Evolutionary conservation across 306 rosid species (phyloP).

Genomic region (Cotoneaster glaucophyllus): DNA sequence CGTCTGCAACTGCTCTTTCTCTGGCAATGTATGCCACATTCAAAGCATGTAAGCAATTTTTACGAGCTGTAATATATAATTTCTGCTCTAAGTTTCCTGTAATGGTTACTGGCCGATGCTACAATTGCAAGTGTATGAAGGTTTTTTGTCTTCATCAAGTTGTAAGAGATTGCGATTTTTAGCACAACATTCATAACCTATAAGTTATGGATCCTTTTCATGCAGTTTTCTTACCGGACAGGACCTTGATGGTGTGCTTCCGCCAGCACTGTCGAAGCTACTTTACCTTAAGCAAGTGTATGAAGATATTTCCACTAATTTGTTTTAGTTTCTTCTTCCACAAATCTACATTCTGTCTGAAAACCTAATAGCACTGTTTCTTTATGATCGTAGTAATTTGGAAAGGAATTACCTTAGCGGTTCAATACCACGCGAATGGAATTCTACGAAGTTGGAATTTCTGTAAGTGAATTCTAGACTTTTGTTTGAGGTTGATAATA

Average conservation of each 20-base stretch:
- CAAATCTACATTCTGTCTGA: too few relatives aligned
- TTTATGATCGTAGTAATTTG: slow-evolving; percentile 4
- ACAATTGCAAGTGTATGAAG: too few relatives aligned
- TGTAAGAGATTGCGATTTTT: not conserved
- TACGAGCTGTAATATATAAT: not conserved
- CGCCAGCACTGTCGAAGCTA: slow-evolving; percentile 17
- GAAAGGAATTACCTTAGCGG: slow-evolving; percentile 20
- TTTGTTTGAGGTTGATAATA: not conserved
- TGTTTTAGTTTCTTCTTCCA: too few relatives aligned
- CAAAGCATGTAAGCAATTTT: slow-evolving; percentile 12
- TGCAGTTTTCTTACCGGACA: slow-evolving; percentile 10
- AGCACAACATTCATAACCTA: not conserved
- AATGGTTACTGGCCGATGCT: not conserved
- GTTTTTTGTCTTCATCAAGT: too few relatives aligned
- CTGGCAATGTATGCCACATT: slow-evolving; percentile 12
- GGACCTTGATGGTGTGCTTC: slow-evolving; percentile 34
- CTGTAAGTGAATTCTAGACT: slow-evolving; percentile 1
- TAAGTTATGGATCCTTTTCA: not conserved
- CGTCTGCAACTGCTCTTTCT: slow-evolving; percentile 20
- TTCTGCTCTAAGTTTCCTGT: not conserved
- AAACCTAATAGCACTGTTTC: not conserved
- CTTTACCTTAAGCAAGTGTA: slow-evolving; percentile 10
- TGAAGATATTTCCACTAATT: not conserved
- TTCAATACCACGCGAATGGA: slow-evolving; percentile 15
- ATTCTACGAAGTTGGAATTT: slow-evolving; percentile 11